A percentile compares a stretch with the other conserved stretches of the same genome.
These are phyloP conservation scores for Boehmeria nivea DNA, from an alignment of 306 rosid species.

Conservation along the genomic window DNA sequence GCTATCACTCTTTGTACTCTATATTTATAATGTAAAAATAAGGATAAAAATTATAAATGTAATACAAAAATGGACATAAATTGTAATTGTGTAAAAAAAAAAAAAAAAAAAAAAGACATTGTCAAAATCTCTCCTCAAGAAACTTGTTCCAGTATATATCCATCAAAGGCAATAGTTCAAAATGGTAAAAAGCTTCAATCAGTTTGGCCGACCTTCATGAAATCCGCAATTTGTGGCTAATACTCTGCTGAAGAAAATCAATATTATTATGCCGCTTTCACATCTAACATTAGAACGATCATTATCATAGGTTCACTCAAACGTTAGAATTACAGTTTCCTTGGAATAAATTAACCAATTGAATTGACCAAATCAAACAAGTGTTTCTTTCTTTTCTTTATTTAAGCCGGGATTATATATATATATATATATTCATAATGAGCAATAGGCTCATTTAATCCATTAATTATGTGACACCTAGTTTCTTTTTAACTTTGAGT, in stretches of 20 bases:
- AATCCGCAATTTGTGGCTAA: slow-evolving; percentile 16
- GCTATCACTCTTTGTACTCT: too few relatives aligned
- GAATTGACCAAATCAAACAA: slow-evolving; percentile 12
- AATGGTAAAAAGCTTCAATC: background rate
- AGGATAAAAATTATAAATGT: too few relatives aligned
- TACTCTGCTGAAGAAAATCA: background rate
- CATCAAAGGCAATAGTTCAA: background rate
- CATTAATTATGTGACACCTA: slow-evolving; percentile 7
- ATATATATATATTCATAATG: background rate
- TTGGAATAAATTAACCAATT: background rate
- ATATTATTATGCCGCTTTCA: background rate
- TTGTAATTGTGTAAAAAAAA: too few relatives aligned
- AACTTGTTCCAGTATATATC: too few relatives aligned
- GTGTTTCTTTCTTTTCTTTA: background rate
- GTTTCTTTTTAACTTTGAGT: slow-evolving; percentile 12
- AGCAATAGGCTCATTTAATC: background rate
- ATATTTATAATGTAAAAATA: too few relatives aligned
- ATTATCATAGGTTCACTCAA: background rate
- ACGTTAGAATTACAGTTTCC: background rate
- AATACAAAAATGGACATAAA: too few relatives aligned
- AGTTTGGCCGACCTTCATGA: background rate
- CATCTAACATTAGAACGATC: background rate
- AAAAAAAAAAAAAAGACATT: too few relatives aligned
- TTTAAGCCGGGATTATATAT: background rate
- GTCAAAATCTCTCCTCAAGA: too few relatives aligned